Evolutionary conservation across 352 stramenopile species (phyloP), one percentile per base, ranked within the genome.

Genomic region (Globisporangium recalcitrans): DNA sequence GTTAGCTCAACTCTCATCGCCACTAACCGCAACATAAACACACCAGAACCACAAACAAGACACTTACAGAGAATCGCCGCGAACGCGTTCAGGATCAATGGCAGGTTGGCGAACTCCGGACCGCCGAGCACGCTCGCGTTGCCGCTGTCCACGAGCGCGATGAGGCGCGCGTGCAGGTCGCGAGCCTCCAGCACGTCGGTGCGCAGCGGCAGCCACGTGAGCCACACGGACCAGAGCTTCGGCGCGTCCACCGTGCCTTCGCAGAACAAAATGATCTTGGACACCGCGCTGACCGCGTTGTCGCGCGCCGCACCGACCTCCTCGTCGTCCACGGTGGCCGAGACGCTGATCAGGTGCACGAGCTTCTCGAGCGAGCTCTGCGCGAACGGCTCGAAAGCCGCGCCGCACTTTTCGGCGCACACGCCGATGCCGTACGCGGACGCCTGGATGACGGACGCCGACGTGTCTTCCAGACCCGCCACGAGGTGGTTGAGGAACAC

Each of bases 391-490:
- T 84, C 77, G 38, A 95, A 95, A 6, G 80, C 78, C 21, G 73
- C 62, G 34, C 81, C 80, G 31, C 74, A 81, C 71, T 90, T 91
- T 64, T 93, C 83, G 21, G 86, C 86, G 46, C 81, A 90, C n/a
- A 93, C 78, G 57, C 86, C 86, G 49, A 92, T 82, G 36, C 86
- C 86, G 60, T 95, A 95, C 16, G 86, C 84, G 10, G 86, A 85
- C 2, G 86, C 84, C 63, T 92, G 86, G 58, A 93, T 87, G 4
- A 93, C 80, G 3, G 70, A 73, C 27, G 82, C 65, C 44, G 79
- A 80, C 49, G 60, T 60, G 62, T 95, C 85, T 52, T 95, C 81
- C 1, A 93, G 73, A 2, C 82, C 82, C 34, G 82, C 73, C 51
- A 92, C 68, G 10, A 95, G 70, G 69, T 93, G 82, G 32, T 68